Percentiles rank a stretch among this genome's conserved stretches.
Conservation (phyloP, 176 grass and related monocot genomes). For the Oryza longistaminata region DNA sequence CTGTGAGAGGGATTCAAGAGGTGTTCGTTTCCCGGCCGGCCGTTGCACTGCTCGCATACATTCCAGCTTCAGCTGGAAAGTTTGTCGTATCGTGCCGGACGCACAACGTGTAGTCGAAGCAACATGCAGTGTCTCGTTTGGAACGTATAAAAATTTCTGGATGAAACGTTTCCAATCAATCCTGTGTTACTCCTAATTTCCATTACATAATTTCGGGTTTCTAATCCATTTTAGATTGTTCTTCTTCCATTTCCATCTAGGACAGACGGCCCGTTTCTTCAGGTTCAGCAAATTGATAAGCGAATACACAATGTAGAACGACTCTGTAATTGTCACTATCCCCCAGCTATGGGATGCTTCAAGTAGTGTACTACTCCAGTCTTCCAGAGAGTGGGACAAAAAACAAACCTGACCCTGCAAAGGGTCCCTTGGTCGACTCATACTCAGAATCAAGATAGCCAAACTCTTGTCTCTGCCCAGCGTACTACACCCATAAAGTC, state of each 20-base stretch:
- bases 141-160: not conserved
- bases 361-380: not conserved
- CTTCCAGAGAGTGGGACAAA: not conserved
- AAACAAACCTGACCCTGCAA: not conserved
- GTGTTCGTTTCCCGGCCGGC: not conserved
- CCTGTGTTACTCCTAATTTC: too few relatives aligned
- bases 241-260: not conserved
- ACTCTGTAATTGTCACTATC: not conserved
- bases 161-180: not conserved
- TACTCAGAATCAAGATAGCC: conserved; percentile 20
- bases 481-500: not conserved
- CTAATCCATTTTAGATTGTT: not conserved
- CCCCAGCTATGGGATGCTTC: not conserved
- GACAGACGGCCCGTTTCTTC: not conserved
- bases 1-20: not conserved
- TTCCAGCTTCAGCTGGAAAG: not conserved
- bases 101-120: not conserved
- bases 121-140: not conserved
- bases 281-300: too few relatives aligned
- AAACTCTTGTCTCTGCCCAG: not conserved
- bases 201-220: too few relatives aligned
- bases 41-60: not conserved
- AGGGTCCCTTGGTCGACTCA: not conserved
- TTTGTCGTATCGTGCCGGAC: not conserved
- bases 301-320: not conserved